Evolutionary conservation across 192 early-diverging fungal species (phyloP).

Genomic region (Entomortierella beljakovae): DNA sequence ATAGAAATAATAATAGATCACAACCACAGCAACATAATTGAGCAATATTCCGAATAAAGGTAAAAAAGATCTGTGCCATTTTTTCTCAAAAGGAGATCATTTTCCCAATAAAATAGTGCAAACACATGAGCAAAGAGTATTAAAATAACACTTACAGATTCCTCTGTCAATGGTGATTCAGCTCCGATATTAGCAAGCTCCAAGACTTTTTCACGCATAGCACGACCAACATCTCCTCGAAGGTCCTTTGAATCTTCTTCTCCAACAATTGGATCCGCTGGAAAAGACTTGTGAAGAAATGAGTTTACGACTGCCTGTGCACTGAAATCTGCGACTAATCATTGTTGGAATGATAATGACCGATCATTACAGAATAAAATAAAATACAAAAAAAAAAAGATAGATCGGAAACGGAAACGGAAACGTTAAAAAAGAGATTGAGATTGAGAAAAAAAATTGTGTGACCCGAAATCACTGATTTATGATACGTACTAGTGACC

Average conservation of each 20-base stretch:
- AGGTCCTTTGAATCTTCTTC: slow-evolving; percentile 96
- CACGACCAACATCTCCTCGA: slow-evolving; percentile 71
- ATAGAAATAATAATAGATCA: too few relatives aligned
- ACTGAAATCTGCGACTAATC: slow-evolving; percentile 91
- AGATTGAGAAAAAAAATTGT: not conserved
- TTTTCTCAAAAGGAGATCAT: too few relatives aligned
- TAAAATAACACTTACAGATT: slow-evolving; percentile 65
- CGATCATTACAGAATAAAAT: not conserved
- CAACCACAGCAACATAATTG: too few relatives aligned
- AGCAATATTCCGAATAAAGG: too few relatives aligned
- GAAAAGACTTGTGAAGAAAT: slow-evolving; percentile 80
- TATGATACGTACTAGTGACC: slow-evolving; percentile 84
- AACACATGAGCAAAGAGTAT: not conserved
- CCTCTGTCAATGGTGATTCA: slow-evolving; percentile 66
- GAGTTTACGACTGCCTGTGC: slow-evolving; percentile 96
- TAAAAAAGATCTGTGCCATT: too few relatives aligned
- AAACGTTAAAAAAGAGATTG: not conserved
- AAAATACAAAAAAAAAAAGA: slow-evolving; percentile 9
- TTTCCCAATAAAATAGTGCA: too few relatives aligned
- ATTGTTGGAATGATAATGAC: not conserved
- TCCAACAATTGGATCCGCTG: slow-evolving; percentile 91
- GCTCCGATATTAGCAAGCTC: slow-evolving; percentile 82
- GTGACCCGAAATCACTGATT: not conserved
- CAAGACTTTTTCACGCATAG: slow-evolving; percentile 81
- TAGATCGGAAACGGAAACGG: not conserved